Evolutionary conservation across 768 basidiomycete genomes (phyloP), one percentile per base, ranked within the genome.

Genomic region (Phaeolepiota aurea): DNA sequence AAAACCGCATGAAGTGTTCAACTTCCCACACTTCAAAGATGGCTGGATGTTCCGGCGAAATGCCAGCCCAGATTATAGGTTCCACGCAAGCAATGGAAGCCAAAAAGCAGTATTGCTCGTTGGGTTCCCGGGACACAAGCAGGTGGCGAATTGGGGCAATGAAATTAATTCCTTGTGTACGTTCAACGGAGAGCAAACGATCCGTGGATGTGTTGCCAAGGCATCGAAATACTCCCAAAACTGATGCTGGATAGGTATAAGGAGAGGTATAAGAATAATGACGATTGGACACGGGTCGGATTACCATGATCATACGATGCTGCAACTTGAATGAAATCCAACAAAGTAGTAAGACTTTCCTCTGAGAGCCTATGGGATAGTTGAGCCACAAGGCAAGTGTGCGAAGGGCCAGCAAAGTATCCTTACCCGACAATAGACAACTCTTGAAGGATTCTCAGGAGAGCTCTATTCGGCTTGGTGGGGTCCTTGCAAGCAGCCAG

Each of bases 1-100:
- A 60, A 12, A 83, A 58, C 44, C 69, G 71, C 77, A 90, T 83
- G 15, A 89, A 65, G 22, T 66, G 64, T 38, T 80, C 80, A 28
- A 90, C 86, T 39, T 89, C 87, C 70, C 72, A 74, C 40, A 66
- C 74, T n/a, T 85, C 79, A 34, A 89, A 57, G 5, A 76, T 59
- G 1, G 77, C 63, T 23, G 71, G 68, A 14, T 71, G 56, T 3
- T 69, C 66, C 3, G 67, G 56, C 4, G 55, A 60, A 5, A 71
- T 77, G 10, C 86, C 87, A 4, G 84, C 81, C 87, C 87, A 90
- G 15, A 76, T 47, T 14, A 54, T 55, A 4, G 76, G 69, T 47
- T 79, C 71, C 10, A 87, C 46, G 30, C 68, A 75, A 30, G 70
- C 64, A 37, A 90, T 54, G 46, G 84, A 87, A 1, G 68, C 62